Evolutionary conservation across 768 basidiomycete genomes (phyloP).

Genomic region (Auriscalpium orientale): DNA sequence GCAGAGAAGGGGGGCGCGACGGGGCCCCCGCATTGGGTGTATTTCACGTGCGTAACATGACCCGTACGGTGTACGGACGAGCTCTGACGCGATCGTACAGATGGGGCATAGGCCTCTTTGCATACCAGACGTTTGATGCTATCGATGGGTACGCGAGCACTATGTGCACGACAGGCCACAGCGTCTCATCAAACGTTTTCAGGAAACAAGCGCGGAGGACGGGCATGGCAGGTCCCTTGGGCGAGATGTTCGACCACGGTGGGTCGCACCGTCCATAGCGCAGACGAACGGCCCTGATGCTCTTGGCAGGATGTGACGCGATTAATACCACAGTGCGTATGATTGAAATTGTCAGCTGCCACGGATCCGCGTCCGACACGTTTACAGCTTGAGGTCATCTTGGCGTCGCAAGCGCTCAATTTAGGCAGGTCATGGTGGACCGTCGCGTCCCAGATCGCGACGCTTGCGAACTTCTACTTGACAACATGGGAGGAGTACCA

Average conservation of each 20-base stretch:
- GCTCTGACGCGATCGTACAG: slow-evolving; percentile 30
- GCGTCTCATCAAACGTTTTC: background rate
- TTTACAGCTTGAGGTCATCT: slow-evolving; percentile 74
- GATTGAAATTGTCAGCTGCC: background rate
- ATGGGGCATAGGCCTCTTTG: slow-evolving; percentile 83
- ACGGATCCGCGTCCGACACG: background rate
- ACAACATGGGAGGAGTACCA: slow-evolving; percentile 84
- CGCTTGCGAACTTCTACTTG: slow-evolving; percentile 64
- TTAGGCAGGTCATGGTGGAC: slow-evolving; percentile 97
- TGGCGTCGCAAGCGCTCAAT: slow-evolving; percentile 79
- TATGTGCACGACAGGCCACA: slow-evolving; percentile 3
- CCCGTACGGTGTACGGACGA: background rate
- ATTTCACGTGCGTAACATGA: slow-evolving; percentile 61
- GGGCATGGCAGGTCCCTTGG: slow-evolving; percentile 95
- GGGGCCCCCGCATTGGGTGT: slow-evolving; percentile 79
- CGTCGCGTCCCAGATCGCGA: slow-evolving; percentile 70
- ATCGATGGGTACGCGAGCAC: slow-evolving; percentile 67
- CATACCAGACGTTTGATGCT: slow-evolving; percentile 86
- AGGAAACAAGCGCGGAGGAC: slow-evolving; percentile 95
- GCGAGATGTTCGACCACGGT: slow-evolving; percentile 99
- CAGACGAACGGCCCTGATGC: background rate
- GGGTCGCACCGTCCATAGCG: slow-evolving; percentile 13
- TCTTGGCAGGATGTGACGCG: slow-evolving; percentile 69
- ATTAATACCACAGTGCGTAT: slow-evolving; percentile 79
- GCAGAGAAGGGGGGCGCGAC: slow-evolving; percentile 54